Conservation (phyloP, 352 stramenopile genomes). For the Pythium volutum region DNA sequence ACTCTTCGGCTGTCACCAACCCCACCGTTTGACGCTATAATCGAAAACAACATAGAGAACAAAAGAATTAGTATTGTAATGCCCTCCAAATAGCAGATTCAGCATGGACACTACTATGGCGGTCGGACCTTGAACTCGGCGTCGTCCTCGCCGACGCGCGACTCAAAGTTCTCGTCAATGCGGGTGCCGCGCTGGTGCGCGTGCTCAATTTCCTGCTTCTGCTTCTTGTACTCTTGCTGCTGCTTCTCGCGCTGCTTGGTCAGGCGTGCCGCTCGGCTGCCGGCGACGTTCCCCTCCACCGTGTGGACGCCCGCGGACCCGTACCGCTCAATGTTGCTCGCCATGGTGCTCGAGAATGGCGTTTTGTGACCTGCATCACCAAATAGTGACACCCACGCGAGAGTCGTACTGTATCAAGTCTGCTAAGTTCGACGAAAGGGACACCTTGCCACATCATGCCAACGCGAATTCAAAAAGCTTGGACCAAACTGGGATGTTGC, state of each 20-base stretch:
- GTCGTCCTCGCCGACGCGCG: constrained; percentile 75
- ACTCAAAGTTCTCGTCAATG: constrained; percentile 93
- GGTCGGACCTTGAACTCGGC: constrained; percentile 78
- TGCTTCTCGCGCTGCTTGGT: constrained; percentile 92
- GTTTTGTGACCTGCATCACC: constrained; percentile 11
- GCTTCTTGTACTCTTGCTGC: constrained; percentile 92
- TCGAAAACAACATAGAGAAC: constrained; percentile 10
- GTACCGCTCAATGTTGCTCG: constrained; percentile 73
- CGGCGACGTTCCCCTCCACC: constrained; percentile 95
- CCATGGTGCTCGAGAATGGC: constrained; percentile 28
- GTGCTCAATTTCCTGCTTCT: constrained; percentile 89
- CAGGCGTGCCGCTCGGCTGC: constrained; percentile 86
- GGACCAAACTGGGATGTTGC: constrained; percentile 47
- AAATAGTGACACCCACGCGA: constrained; percentile 12
- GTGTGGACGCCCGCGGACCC: constrained; percentile 92
- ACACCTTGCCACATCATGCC: not conserved
- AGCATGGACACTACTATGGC: not conserved
- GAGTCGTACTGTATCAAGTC: not conserved
- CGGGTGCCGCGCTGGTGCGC: constrained; percentile 70
- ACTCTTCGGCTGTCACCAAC: constrained; percentile 95
- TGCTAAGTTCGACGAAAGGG: constrained; percentile 29
- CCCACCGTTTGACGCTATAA: constrained; percentile 82
- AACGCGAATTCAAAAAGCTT: constrained; percentile 4
- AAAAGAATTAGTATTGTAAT: not conserved
- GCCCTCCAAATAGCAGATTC: not conserved